phyloP scores from a whole-genome alignment of 306 rosid species.

The Hylodesmum podocarpum region DNA sequence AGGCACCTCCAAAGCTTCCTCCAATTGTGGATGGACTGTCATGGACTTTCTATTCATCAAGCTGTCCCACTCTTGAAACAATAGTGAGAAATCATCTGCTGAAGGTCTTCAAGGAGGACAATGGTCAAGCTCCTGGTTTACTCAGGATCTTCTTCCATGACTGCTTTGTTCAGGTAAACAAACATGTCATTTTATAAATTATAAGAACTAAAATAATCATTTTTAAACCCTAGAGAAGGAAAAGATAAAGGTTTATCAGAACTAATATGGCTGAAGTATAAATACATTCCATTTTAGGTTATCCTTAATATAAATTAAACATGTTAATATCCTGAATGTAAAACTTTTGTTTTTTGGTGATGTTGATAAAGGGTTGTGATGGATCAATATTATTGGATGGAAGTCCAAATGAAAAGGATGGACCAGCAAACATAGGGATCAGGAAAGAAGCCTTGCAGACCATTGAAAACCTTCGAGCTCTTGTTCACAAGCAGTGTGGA shows the following conservation, averaged over 20 bases:
- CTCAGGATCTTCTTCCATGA: constrained; percentile 62
- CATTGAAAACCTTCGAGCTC: constrained; percentile 47
- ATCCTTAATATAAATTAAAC: no score
- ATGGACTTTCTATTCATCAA: not conserved
- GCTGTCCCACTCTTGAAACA: constrained; percentile 43
- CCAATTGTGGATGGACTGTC: constrained; percentile 7
- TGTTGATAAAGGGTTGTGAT: constrained; percentile 53
- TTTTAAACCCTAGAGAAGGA: no score
- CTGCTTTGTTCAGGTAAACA: constrained; percentile 61
- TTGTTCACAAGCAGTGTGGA: constrained; percentile 43
- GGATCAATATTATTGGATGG: constrained; percentile 58
- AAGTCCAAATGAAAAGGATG: constrained; percentile 37
- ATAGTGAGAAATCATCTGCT: constrained; percentile 42
- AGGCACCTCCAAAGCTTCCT: constrained; percentile 1
- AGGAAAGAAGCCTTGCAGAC: constrained; percentile 45
- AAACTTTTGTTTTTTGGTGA: no score
- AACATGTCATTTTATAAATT: no score
- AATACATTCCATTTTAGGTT: no score
- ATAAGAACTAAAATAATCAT: no score
- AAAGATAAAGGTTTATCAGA: not conserved
- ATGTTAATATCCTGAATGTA: no score
- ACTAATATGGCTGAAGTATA: no score
- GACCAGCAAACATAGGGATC: constrained; percentile 44
- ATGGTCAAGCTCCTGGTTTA: constrained; percentile 56
- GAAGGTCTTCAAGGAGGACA: constrained; percentile 40